Evolutionary conservation across 208 protist genomes (phyloP), one percentile per base, ranked within the genome.

Genomic region (Leishmania tarentolae): DNA sequence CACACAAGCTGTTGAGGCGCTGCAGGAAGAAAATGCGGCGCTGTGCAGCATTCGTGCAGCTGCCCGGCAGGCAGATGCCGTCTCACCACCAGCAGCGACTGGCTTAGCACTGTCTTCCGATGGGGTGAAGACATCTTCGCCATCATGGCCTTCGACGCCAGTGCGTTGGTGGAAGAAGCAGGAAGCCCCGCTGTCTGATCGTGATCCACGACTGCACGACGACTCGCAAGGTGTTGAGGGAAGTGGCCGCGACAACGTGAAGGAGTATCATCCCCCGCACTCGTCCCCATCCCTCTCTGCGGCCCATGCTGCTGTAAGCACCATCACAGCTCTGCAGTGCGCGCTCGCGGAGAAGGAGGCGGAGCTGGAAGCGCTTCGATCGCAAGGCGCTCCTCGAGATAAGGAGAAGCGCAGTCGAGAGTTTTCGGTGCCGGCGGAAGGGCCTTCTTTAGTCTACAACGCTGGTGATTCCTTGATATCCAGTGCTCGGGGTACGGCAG

Each of bases 101-200:
- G 63, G 70, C 7, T 50, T 31, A 3, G 44, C 69, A 73, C 6
- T 35, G 2, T 73, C 69, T 44, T 70, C 31, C 50, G 56, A 68
- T 28, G 53, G 63, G 40, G 24, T 35, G 13, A 72, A 37, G 72
- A 71, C 56, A 63, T 21, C 47, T n/a, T 86, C 82, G 7, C 78
- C 82, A 3, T 86, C 82, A 44, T 76, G 61, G 73, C 82, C 82
- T 17, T 24, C 56, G 9, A 82, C 82, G 42, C 82, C 82, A 31
- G 65, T 82, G 82, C 72, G 78, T 35, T 86, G 82, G 82, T 86
- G 82, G 82, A 79, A 78, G 42, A 13, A 69, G 35, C 68, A 40
- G 19, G 44, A 69, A 17, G 47, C 21, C 13, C 40, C 40, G 40
- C 35, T 6, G 21, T 56, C 53, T 40, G 66, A 71, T 44, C 19